Percentiles rank a stretch among this genome's conserved stretches.
These are phyloP conservation scores for Urtica urens DNA, from an alignment of 306 rosid species.

Conservation along the genomic window DNA sequence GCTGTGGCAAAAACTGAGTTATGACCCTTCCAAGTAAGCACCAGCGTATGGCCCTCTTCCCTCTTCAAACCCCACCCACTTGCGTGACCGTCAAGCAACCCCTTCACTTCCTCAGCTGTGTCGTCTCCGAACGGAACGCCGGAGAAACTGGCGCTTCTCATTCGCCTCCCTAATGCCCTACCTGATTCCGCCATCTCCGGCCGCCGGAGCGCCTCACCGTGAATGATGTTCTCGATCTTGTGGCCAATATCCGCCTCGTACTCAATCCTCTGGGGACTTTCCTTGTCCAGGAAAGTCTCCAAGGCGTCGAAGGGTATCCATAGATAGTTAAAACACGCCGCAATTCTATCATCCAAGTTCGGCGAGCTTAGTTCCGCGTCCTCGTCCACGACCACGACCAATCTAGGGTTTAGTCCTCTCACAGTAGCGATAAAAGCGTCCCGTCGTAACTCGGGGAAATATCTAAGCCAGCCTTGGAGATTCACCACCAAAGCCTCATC, in stretches of 20 bases:
- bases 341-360: slow-evolving; percentile 57
- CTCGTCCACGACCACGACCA: slow-evolving; percentile 68
- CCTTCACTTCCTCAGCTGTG: slow-evolving; percentile 52
- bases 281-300: slow-evolving; percentile 81
- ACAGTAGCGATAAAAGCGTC: slow-evolving; percentile 43
- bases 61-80: slow-evolving; percentile 98
- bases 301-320: slow-evolving; percentile 96
- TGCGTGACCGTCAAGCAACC: slow-evolving; percentile 85
- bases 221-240: slow-evolving; percentile 62
- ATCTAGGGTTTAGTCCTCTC: slow-evolving; percentile 54
- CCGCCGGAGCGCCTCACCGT: slow-evolving; percentile 62
- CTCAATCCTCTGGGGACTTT: slow-evolving; percentile 66
- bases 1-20: slow-evolving; percentile 76
- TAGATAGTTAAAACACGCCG: slow-evolving; percentile 64
- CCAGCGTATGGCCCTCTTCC: slow-evolving; percentile 70
- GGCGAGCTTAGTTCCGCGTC: slow-evolving; percentile 53
- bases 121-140: slow-evolving; percentile 55
- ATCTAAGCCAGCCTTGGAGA: slow-evolving; percentile 73
- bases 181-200: slow-evolving; percentile 65
- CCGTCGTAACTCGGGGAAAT: slow-evolving; percentile 44
- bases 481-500: slow-evolving; percentile 86
- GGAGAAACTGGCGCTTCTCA: slow-evolving; percentile 45
- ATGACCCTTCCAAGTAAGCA: slow-evolving; percentile 95
- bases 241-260: slow-evolving; percentile 84
- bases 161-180: slow-evolving; percentile 36